Conservation (phyloP, 208 protist genomes). For the Leishmania guyanensis region DNA sequence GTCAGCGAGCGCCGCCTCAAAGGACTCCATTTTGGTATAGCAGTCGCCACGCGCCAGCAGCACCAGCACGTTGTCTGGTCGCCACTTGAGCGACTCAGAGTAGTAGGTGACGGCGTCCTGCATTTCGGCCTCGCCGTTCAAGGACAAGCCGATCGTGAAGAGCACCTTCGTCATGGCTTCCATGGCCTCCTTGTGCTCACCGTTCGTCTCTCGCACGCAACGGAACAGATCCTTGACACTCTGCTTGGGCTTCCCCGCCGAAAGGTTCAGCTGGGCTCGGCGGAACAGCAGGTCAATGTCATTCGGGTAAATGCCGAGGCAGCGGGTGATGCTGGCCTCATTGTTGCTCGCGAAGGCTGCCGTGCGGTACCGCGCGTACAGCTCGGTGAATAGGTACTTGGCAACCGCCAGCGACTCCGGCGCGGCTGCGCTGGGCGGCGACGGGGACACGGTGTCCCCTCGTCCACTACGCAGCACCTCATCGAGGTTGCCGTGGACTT, state of each 20-base stretch:
- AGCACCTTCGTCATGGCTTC: conserved; percentile 85
- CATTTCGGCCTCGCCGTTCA: conserved; percentile 50
- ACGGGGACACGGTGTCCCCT: background rate
- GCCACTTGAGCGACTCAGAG: conserved; percentile 89
- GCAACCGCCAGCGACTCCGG: conserved; percentile 53
- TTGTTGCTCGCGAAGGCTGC: conserved; percentile 64
- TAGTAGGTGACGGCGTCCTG: conserved; percentile 84
- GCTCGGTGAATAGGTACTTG: conserved; percentile 71
- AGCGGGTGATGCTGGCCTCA: conserved; percentile 77
- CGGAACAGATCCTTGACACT: conserved; percentile 84
- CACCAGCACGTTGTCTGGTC: conserved; percentile 78
- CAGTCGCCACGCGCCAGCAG: conserved; percentile 86
- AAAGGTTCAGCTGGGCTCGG: conserved; percentile 70
- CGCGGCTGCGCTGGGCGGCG: background rate
- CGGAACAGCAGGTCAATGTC: conserved; percentile 77
- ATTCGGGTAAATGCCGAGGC: conserved; percentile 78
- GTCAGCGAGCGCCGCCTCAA: conserved; percentile 72
- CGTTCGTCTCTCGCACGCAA: conserved; percentile 82
- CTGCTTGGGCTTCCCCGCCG: conserved; percentile 58
- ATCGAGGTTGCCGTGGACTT: background rate
- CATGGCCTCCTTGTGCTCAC: conserved; percentile 76
- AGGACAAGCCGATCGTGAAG: conserved; percentile 64
- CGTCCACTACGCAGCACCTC: background rate
- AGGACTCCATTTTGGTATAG: conserved; percentile 84
- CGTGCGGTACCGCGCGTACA: conserved; percentile 73